Base-by-base conservation (phyloP, 163 green algal species). In the Scenedesmus sp. region DNA sequence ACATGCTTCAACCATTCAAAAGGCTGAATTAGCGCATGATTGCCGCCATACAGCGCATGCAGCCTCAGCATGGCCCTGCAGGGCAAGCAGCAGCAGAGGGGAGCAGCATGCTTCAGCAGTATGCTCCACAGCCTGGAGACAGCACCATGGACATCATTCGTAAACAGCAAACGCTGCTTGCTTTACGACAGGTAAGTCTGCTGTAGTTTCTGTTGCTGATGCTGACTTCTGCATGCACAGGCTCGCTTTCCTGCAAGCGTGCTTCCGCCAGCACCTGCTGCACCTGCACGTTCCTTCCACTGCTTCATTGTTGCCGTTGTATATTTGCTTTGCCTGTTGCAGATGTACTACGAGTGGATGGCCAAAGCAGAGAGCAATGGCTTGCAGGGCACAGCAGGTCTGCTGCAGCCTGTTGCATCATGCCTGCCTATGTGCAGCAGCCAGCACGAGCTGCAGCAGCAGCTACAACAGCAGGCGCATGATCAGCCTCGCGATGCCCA, bases 331-430 rank as follows among this genome's bases (percentile, higher is more conserved):
- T 26, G 26, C 26, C 26, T 26, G 13, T 12, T 85, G 77, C 77
- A 79, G 70, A 79, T 79, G 70, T 79, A 79, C 23, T 79, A 79
- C 5, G 23, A 79, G 23, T 79, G 70, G 70, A 79, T 79, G 12
- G 23, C 70, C 4, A 79, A 7, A 79, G 70, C 70, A 79, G 70
- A 23, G 23, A 79, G 70, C 70, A 52, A 23, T 23, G 20, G 70
- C 70, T 79, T 79, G 70, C 70, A 79, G 70, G 70, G 52, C 20
- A 52, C 23, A 79, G 70, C 70, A 79, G 23, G 70, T 23, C 23
- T 79, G 23, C 23, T 5, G 52, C 23, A 79, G 70, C 70, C 12
- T 3, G 23, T 26, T 10, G 26, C 12, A 10, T 34, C 6, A 5
- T 84, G 77, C 52, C 34, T 23, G 4, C 77, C 77, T 84, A 0